Percentiles rank a stretch among this genome's conserved stretches.
Evolutionary conservation across 2,329 filamentous ascomycete genomes (phyloP).

Genomic region (Fusarium veterinarium): DNA sequence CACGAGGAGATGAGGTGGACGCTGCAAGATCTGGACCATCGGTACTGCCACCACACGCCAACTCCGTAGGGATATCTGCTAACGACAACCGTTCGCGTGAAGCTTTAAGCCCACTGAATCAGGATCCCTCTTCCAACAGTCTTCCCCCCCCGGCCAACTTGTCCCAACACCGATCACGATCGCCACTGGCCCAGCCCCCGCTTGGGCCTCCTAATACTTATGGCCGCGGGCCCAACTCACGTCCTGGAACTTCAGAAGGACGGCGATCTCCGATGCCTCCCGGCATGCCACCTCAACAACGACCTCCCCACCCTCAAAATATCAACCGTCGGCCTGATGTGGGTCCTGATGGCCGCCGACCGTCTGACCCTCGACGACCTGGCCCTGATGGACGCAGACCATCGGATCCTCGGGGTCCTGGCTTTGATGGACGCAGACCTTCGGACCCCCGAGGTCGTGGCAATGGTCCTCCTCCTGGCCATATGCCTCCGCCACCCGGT

Average conservation of each 20-base stretch:
- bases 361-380: constrained; percentile 26
- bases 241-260: constrained; percentile 49
- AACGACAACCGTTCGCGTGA: constrained; percentile 66
- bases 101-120: constrained; percentile 58
- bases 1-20: constrained; percentile 50
- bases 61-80: constrained; percentile 63
- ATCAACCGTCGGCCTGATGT: constrained; percentile 45
- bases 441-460: constrained; percentile 32
- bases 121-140: constrained; percentile 51
- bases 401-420: constrained; percentile 34
- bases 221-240: constrained; percentile 47
- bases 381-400: constrained; percentile 38
- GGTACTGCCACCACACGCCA: constrained; percentile 64
- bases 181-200: constrained; percentile 56
- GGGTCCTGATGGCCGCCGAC: constrained; percentile 32
- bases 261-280: constrained; percentile 47
- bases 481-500: constrained; percentile 35
- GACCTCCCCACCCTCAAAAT: constrained; percentile 46
- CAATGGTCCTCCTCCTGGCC: constrained; percentile 36
- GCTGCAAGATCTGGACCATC: constrained; percentile 55
- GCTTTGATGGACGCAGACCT: constrained; percentile 34
- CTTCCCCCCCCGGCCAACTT: constrained; percentile 56
- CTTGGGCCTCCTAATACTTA: constrained; percentile 49
- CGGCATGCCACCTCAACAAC: constrained; percentile 43
- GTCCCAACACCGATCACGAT: constrained; percentile 57